phyloP scores from a whole-genome alignment of 2,329 filamentous ascomycete species.

The Cryphonectria naterciae region DNA sequence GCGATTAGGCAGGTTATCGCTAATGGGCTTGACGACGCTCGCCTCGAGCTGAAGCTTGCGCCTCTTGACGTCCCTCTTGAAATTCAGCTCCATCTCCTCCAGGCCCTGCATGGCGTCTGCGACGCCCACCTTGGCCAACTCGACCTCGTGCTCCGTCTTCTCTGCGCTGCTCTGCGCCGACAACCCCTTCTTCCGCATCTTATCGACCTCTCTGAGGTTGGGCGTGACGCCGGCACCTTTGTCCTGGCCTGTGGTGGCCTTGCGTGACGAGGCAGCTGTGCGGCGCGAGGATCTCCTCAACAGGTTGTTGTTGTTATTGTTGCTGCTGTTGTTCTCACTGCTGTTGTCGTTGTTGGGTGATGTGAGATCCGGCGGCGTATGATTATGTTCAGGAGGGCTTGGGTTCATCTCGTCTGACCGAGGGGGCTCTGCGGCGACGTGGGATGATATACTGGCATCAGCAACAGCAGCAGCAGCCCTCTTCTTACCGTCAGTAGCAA shows the following conservation, averaged over 20 bases:
- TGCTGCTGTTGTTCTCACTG: background rate
- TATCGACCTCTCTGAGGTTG: background rate
- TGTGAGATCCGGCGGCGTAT: background rate
- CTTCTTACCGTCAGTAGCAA: constrained; percentile 12
- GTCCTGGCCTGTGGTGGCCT: background rate
- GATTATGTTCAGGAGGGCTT: background rate
- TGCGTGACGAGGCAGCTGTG: background rate
- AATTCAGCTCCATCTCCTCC: constrained; percentile 52
- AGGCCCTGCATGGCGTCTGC: constrained; percentile 49
- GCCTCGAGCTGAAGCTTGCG: constrained; percentile 53
- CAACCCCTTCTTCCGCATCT: constrained; percentile 5
- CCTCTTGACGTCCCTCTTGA: constrained; percentile 48
- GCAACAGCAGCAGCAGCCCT: background rate
- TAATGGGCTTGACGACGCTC: constrained; percentile 37
- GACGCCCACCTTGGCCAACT: constrained; percentile 36
- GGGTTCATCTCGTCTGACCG: background rate
- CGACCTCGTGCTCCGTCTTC: background rate
- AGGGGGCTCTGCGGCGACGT: background rate
- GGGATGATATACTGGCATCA: background rate
- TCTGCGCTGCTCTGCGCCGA: background rate
- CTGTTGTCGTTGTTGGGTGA: background rate
- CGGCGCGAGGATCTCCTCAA: constrained; percentile 22
- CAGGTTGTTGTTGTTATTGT: no score
- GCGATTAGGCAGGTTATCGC: constrained; percentile 8
- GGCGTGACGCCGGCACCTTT: background rate